phyloP scores from a whole-genome alignment of 2,329 filamentous ascomycete genomes.

The Aspergillus sp. region DNA sequence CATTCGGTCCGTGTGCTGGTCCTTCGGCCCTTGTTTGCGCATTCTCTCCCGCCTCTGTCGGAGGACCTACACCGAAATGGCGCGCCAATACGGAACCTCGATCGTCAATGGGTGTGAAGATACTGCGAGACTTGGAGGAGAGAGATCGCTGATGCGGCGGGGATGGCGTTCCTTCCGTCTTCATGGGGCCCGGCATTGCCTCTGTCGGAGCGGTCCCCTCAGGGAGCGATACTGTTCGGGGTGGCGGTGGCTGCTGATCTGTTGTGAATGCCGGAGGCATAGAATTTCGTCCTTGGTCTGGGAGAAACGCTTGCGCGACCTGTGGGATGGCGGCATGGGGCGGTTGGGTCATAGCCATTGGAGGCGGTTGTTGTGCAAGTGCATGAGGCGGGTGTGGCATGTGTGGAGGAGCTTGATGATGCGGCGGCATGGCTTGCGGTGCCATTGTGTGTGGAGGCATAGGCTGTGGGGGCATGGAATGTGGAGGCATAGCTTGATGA shows the following conservation, averaged over 20 bases:
- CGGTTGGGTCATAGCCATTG: slow-evolving; percentile 36
- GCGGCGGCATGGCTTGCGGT: slow-evolving; percentile 46
- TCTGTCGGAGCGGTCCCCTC: slow-evolving; percentile 56
- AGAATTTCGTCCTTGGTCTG: slow-evolving; percentile 74
- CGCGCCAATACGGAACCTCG: slow-evolving; percentile 84
- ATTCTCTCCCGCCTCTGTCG: slow-evolving; percentile 51
- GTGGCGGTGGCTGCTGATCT: slow-evolving; percentile 61
- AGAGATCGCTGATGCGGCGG: slow-evolving; percentile 63
- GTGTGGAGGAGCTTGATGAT: slow-evolving; percentile 43
- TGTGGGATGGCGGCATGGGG: slow-evolving; percentile 50
- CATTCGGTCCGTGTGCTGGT: slow-evolving; percentile 45
- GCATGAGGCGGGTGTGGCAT: slow-evolving; percentile 47
- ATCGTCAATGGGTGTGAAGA: slow-evolving; percentile 96
- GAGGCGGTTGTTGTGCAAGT: slow-evolving; percentile 21
- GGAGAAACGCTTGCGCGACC: slow-evolving; percentile 69
- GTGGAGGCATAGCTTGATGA: slow-evolving; percentile 29
- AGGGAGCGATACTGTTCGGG: slow-evolving; percentile 62
- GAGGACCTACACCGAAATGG: slow-evolving; percentile 70
- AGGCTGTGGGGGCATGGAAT: slow-evolving; percentile 24
- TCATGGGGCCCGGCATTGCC: slow-evolving; percentile 47
- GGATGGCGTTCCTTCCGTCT: slow-evolving; percentile 47
- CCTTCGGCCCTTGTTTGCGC: slow-evolving; percentile 36
- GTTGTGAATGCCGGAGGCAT: slow-evolving; percentile 69
- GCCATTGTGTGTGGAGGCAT: slow-evolving; percentile 41
- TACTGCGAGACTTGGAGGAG: slow-evolving; percentile 76